phyloP scores from a whole-genome alignment of 2,329 filamentous ascomycete species.

The Botrytis fabae region DNA sequence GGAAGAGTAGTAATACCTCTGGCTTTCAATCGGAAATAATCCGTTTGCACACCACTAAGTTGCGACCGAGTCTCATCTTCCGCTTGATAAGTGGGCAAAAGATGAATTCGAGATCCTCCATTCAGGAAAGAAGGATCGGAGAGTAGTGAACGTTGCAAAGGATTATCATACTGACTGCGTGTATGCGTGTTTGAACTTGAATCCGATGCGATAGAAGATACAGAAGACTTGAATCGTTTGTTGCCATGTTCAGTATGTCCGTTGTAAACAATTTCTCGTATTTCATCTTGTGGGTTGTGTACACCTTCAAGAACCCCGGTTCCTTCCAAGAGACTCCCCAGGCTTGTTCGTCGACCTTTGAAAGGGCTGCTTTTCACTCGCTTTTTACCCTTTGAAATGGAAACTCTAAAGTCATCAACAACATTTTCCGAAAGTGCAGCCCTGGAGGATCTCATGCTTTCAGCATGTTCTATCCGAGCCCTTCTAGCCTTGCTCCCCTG shows the following conservation, averaged over 20 bases:
- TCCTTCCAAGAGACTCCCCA: constrained; percentile 36
- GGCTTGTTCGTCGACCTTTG: constrained; percentile 28
- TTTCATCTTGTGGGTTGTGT: constrained; percentile 30
- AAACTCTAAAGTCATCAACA: constrained; percentile 40
- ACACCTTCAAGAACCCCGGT: constrained; percentile 36
- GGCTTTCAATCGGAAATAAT: constrained; percentile 43
- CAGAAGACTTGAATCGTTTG: constrained; percentile 31
- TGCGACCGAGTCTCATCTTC: constrained; percentile 33
- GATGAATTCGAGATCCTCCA: constrained; percentile 39
- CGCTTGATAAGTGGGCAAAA: constrained; percentile 32
- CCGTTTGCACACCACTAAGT: constrained; percentile 40
- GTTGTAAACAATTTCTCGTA: constrained; percentile 29
- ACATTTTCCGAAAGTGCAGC: constrained; percentile 33
- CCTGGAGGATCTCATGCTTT: constrained; percentile 35
- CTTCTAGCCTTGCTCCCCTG: constrained; percentile 38
- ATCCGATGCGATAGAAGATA: constrained; percentile 24
- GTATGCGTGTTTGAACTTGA: constrained; percentile 32
- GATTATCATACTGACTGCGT: constrained; percentile 33
- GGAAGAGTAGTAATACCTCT: constrained; percentile 40
- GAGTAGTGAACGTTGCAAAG: constrained; percentile 36
- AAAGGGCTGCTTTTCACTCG: not conserved
- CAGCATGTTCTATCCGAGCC: constrained; percentile 36
- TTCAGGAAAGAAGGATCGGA: constrained; percentile 39
- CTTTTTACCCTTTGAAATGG: constrained; percentile 25
- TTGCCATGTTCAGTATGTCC: constrained; percentile 18